Evolutionary conservation across 164 flowering plant genomes (phyloP), one percentile per base, ranked within the genome.

Genomic region (Taxillus chinensis): DNA sequence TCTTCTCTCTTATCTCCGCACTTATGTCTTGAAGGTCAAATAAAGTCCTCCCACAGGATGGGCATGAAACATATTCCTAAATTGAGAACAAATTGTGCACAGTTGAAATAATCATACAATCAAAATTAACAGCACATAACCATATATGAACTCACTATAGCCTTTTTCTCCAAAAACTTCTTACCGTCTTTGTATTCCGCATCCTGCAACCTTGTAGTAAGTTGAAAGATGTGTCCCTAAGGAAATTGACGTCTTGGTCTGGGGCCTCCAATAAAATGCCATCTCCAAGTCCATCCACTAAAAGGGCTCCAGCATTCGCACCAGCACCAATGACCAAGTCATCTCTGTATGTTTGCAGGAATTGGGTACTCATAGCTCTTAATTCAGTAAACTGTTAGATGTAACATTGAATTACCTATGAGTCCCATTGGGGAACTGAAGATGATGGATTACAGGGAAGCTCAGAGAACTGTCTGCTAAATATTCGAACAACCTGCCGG

Each of bases 21-120:
- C 97, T 90, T 59, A 93, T 84, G 72, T 88, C 98, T 82, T 90
- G 98, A 53, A 90, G 96, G 69, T 93, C 98, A 72, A 93, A 93
- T 64, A 93, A 73, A 14, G 98, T 90, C 66, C 98, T 76, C 3
- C 98, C 98, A 73, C 98, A 93, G 13, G 98, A 93, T 68, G 98
- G 98, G 78, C 98, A 93, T 14, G 98, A 93, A 5, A 93, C 98
- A 62, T 93, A 93, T 65, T 93, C 98, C 98, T 93, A 86, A 13
- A 74, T 72, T 40, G 8, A 64, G 52, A 67, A 39, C 65, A 42
- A 17, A 46, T 40, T 12, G 40, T 5, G 12, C 17, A 5, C 13
- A 48, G 0, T 43, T 43, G 13, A 48, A 48, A 3, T 54, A 55
- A 38, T 39, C 14, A 46, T 27, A 40, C 7, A 43, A 39, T 63